phyloP scores from a whole-genome alignment of 345 rosid species.

The Salix viminalis region DNA sequence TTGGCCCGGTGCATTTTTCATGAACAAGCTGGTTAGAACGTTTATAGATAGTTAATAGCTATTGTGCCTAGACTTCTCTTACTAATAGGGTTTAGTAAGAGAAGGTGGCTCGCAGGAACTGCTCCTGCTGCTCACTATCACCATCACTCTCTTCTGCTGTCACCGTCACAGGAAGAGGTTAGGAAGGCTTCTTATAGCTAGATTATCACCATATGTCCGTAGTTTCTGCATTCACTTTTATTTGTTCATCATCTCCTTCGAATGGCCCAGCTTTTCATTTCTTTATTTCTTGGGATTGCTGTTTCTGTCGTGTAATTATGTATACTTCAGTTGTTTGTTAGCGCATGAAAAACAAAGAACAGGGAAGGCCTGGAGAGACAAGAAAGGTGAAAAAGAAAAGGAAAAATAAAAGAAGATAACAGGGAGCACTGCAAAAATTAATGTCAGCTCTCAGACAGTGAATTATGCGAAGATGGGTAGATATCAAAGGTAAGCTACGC shows the following conservation, averaged over 20 bases:
- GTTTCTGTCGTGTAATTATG: conserved; percentile 2
- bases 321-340: background rate
- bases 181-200: background rate
- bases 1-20: too few relatives aligned
- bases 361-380: background rate
- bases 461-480: conserved; percentile 16
- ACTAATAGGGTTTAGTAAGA: too few relatives aligned
- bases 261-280: background rate
- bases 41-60: too few relatives aligned
- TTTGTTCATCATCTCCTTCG: background rate
- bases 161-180: background rate
- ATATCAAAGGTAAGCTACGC: background rate
- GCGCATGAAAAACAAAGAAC: background rate
- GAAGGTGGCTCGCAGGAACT: too few relatives aligned
- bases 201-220: background rate
- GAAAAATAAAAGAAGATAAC: background rate
- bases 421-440: background rate
- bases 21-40: too few relatives aligned
- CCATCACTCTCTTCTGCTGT: too few relatives aligned
- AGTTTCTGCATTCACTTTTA: background rate
- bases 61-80: too few relatives aligned
- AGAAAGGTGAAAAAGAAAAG: background rate
- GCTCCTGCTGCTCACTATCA: too few relatives aligned
- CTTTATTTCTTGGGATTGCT: conserved; percentile 22
- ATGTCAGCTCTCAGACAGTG: conserved; percentile 6